These are phyloP conservation scores for Phymatotrichopsis omnivora DNA, from an alignment of 2,329 filamentous ascomycete genomes.

Conservation along the genomic window DNA sequence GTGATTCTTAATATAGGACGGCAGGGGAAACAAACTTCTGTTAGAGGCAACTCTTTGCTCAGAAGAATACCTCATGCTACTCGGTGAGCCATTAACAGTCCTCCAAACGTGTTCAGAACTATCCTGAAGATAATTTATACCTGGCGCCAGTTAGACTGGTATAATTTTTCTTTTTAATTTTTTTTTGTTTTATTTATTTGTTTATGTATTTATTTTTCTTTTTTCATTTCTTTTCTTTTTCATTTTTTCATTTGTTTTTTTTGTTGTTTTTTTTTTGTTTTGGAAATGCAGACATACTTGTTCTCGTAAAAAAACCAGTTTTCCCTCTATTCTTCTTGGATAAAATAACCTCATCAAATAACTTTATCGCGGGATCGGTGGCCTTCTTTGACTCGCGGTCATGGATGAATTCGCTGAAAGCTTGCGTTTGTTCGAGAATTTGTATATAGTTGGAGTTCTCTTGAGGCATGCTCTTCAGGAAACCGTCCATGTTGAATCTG, in stretches of 20 bases:
- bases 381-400: slow-evolving; percentile 59
- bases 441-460: slow-evolving; percentile 56
- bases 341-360: slow-evolving; percentile 77
- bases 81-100: slow-evolving; percentile 45
- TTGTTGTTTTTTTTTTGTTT: slow-evolving; percentile 37
- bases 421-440: slow-evolving; percentile 55
- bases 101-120: slow-evolving; percentile 72
- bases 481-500: slow-evolving; percentile 57
- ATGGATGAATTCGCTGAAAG: slow-evolving; percentile 76
- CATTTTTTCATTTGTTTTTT: too few relatives aligned
- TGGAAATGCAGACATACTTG: slow-evolving; percentile 40
- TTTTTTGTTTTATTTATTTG: too few relatives aligned
- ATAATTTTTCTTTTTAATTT: slow-evolving; percentile 16
- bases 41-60: slow-evolving; percentile 40
- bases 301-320: slow-evolving; percentile 53
- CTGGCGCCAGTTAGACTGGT: slow-evolving; percentile 20
- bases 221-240: slow-evolving; percentile 27
- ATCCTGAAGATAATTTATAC: slow-evolving; percentile 56
- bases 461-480: slow-evolving; percentile 52
- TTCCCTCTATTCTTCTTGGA: slow-evolving; percentile 62
- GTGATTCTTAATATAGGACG: slow-evolving; percentile 51
- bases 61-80: slow-evolving; percentile 40
- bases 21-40: slow-evolving; percentile 45
- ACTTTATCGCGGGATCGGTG: slow-evolving; percentile 55
- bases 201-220: too few relatives aligned